Evolutionary conservation across 768 basidiomycete species (phyloP).

Genomic region (Sporobolomyces phaffii): DNA sequence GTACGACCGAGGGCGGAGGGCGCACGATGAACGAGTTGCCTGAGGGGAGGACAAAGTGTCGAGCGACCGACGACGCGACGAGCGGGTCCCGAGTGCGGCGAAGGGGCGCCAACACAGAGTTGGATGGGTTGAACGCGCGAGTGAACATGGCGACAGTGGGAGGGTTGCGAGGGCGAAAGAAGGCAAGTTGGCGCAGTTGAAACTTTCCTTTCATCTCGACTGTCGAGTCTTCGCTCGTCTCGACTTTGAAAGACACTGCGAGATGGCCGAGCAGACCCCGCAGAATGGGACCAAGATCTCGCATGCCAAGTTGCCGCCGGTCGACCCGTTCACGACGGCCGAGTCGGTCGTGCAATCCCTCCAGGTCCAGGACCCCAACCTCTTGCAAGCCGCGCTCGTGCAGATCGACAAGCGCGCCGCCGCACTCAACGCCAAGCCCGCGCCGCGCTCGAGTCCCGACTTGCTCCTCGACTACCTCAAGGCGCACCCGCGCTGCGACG

Average conservation of each 20-base stretch:
- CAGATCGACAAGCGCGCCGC: constrained; percentile 33
- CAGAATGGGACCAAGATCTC: neutral
- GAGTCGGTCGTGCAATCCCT: constrained; percentile 17
- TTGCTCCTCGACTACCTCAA: constrained; percentile 34
- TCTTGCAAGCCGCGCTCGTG: constrained; percentile 12
- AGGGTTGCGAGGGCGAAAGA: neutral
- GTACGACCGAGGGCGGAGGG: constrained; percentile 31
- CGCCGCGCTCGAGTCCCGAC: constrained; percentile 12
- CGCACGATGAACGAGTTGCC: constrained; percentile 32
- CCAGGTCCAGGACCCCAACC: constrained; percentile 9
- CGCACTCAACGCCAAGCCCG: constrained; percentile 21
- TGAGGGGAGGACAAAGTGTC: constrained; percentile 20
- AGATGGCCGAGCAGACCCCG: neutral
- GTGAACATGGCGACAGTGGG: neutral
- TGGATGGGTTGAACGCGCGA: neutral
- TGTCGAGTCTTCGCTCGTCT: neutral
- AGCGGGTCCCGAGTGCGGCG: constrained; percentile 23
- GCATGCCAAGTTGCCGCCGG: constrained; percentile 9
- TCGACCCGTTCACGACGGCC: constrained; percentile 20
- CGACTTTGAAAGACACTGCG: neutral
- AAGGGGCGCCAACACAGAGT: neutral
- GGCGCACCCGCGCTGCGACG: constrained; percentile 22
- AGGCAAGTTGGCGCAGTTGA: neutral
- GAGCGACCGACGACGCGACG: constrained; percentile 12
- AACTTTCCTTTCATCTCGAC: too few species aligned